phyloP scores from a whole-genome alignment of 163 green algal species.

The Scenedesmus sp. region DNA sequence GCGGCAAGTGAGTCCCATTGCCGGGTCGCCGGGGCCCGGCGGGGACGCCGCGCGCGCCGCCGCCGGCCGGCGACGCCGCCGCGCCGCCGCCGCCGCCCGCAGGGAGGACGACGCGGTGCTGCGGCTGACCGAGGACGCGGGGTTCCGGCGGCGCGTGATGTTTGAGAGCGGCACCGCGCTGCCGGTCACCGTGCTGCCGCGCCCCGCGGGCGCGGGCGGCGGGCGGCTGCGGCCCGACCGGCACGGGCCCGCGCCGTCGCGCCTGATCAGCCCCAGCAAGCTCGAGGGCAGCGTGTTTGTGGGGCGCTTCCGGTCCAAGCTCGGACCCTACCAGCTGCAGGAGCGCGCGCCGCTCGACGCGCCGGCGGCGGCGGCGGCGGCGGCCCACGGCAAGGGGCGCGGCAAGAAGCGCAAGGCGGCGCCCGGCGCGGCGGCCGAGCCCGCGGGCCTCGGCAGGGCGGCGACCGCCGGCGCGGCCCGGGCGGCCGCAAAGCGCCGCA shows the following conservation, averaged over 20 bases:
- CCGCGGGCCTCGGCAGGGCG: neutral
- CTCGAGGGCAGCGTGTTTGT: conserved; percentile 54
- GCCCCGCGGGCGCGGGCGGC: neutral
- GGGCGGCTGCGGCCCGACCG: neutral
- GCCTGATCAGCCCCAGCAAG: conserved; percentile 29
- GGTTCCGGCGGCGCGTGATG: conserved; percentile 56
- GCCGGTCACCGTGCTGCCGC: conserved; percentile 34
- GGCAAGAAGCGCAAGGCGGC: conserved; percentile 9
- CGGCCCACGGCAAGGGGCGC: no score
- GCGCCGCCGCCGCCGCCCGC: neutral
- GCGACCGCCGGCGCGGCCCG: neutral
- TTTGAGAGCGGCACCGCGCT: conserved; percentile 50
- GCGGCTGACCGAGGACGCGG: conserved; percentile 62
- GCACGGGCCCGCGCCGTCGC: neutral
- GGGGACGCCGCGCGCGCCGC: no score
- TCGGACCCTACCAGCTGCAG: conserved; percentile 68
- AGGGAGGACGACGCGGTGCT: conserved; percentile 79
- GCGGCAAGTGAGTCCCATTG: conserved; percentile 66
- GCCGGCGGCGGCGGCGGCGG: neutral
- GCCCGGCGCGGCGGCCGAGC: neutral
- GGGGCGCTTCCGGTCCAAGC: conserved; percentile 61
- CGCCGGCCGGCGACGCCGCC: no score
- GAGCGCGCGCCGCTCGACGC: conserved; percentile 19
- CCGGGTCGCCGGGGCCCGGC: no score
- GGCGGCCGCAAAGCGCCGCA: neutral